Evolutionary conservation across 768 basidiomycete species (phyloP).

Genomic region (Boletus rubescentipes): DNA sequence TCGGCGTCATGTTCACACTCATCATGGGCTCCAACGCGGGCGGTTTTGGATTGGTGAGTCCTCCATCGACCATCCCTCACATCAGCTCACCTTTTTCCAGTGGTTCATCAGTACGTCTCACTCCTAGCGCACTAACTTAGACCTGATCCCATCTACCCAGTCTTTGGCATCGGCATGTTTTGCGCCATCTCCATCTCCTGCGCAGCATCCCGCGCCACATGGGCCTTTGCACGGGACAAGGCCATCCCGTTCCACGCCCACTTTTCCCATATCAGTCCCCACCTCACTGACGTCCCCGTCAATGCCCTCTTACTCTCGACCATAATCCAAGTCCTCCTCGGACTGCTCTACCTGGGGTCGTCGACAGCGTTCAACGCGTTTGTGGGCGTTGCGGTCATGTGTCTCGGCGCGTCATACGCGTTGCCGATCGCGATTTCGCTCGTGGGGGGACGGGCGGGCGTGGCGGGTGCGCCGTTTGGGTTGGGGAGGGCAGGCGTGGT

Average conservation of each 20-base stretch:
- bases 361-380: constrained; percentile 68
- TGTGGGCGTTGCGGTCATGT: constrained; percentile 64
- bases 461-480: constrained; percentile 50
- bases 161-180: constrained; percentile 57
- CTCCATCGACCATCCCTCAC: not conserved
- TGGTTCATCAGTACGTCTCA: constrained; percentile 42
- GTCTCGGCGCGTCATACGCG: constrained; percentile 61
- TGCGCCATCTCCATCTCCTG: constrained; percentile 67
- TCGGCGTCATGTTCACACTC: constrained; percentile 59
- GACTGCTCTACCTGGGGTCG: constrained; percentile 61
- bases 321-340: constrained; percentile 55
- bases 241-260: constrained; percentile 54
- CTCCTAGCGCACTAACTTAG: too few relatives aligned
- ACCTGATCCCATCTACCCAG: constrained; percentile 19
- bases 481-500: constrained; percentile 45
- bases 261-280: constrained; percentile 47
- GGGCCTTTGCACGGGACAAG: constrained; percentile 69
- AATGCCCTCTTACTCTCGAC: constrained; percentile 63
- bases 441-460: constrained; percentile 40
- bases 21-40: constrained; percentile 62
- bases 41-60: constrained; percentile 57
- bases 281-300: constrained; percentile 49
- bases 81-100: constrained; percentile 14
- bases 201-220: constrained; percentile 66
- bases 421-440: constrained; percentile 60